These are phyloP conservation scores for Botrytis medusae DNA, from an alignment of 2,329 filamentous ascomycete species.

Conservation along the genomic window DNA sequence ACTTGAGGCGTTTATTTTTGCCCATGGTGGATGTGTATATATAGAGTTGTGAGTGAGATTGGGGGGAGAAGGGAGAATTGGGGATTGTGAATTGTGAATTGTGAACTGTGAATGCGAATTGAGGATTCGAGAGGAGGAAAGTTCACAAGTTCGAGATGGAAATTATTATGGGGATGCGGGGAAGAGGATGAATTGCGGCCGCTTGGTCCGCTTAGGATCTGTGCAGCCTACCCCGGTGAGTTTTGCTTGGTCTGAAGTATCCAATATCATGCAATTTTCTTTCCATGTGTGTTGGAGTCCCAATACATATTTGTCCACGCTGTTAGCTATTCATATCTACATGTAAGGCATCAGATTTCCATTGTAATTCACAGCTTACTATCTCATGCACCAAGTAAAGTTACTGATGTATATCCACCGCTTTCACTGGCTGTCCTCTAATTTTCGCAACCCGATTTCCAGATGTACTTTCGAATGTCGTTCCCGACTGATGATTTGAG, in stretches of 20 bases:
- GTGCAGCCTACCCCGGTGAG: accelerated
- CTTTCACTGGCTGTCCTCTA: not conserved
- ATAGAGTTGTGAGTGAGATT: not conserved
- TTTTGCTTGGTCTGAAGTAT: not conserved
- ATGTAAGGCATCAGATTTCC: not conserved
- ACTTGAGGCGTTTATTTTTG: slow-evolving; percentile 1
- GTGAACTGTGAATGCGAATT: not conserved
- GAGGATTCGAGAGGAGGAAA: not conserved
- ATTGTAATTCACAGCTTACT: not conserved
- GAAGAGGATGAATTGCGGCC: not conserved
- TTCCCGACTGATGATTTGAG: accelerated
- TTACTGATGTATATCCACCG: not conserved
- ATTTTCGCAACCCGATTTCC: accelerated
- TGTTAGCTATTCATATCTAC: not conserved
- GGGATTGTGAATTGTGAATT: not conserved
- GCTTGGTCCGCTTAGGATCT: not conserved
- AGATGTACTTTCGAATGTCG: not conserved
- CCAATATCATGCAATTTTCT: not conserved
- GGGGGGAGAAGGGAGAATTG: not conserved
- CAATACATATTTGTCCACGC: not conserved
- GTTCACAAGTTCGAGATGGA: not conserved
- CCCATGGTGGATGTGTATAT: not conserved
- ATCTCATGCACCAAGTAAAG: not conserved
- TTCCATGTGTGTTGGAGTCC: not conserved
- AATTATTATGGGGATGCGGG: not conserved